Percentiles rank a stretch among this genome's conserved stretches.
These are phyloP conservation scores for Scheffersomyces lignicola DNA, from an alignment of 1,139 yeast genomes.

Conservation along the genomic window DNA sequence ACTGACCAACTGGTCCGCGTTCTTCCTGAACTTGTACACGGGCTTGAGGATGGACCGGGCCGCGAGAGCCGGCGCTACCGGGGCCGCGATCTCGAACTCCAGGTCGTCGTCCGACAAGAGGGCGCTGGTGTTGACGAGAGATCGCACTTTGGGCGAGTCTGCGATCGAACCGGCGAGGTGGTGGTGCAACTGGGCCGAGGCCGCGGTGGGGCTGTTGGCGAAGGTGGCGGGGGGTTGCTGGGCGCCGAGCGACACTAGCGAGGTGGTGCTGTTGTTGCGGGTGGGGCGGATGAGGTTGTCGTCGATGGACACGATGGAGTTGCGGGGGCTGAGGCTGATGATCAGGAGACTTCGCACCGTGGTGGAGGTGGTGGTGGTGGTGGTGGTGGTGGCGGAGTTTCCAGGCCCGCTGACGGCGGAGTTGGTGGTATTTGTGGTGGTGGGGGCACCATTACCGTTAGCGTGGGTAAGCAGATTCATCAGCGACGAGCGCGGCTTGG, in stretches of 20 bases:
- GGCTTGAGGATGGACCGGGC: conserved; percentile 19
- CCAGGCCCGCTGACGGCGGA: conserved; percentile 5
- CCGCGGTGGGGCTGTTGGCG: conserved; percentile 3
- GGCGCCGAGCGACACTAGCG: conserved; percentile 23
- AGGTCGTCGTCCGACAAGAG: conserved; percentile 39
- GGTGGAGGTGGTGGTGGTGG: conserved; percentile 7
- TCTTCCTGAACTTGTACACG: conserved; percentile 16
- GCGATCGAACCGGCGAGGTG: conserved; percentile 7
- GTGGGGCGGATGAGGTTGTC: conserved; percentile 30
- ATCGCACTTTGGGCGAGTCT: conserved; percentile 2
- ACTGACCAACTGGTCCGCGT: conserved; percentile 10
- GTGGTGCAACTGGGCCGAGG: conserved; percentile 8
- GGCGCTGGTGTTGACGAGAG: conserved; percentile 15
- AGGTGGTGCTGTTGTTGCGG: conserved; percentile 34
- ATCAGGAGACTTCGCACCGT: conserved; percentile 36
- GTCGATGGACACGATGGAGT: conserved; percentile 43
- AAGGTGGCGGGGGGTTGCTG: conserved; percentile 4
- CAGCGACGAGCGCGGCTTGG: conserved; percentile 35
- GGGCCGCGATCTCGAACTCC: conserved; percentile 20
- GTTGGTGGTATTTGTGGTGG: conserved; percentile 8
- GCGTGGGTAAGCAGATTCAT: conserved; percentile 28
- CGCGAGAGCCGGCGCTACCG: conserved; percentile 11
- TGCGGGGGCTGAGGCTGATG: conserved; percentile 42
- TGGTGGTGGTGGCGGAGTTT: conserved; percentile 1
- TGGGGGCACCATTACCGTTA: conserved; percentile 3